Base-by-base conservation (phyloP, 208 protist genomes). In the Leishmania guyanensis region DNA sequence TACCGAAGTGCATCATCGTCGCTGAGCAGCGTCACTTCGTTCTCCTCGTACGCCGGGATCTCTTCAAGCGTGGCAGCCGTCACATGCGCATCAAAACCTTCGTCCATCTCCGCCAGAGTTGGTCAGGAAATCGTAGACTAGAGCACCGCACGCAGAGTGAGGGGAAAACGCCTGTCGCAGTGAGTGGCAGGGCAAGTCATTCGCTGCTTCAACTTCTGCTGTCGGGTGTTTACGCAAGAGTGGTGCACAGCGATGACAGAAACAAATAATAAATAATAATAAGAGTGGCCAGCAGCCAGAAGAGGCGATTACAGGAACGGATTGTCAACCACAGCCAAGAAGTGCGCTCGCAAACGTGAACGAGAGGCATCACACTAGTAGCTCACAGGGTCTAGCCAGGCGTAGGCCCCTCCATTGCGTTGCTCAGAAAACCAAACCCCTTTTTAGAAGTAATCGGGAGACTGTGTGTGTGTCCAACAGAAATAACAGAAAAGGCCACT, bases 1-100 rank as follows among this genome's bases (percentile, higher is more conserved):
- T 90, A 95, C n/a, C 91, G 93, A 64, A 95, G 79, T 58, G 91
- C 92, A 75, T 98, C 95, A 54, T 96, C 91, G 70, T 96, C 93
- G 58, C 83, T 94, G 48, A 93, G 74, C 26, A 88, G 87, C 29
- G 89, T 83, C 14, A 70, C 81, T 8, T 88, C 78, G 29, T 62
- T 80, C 22, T 65, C 75, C n/a, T 80, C 81, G 64, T 83, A 81
- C 9, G 72, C 77, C 0, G 77, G 75, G 39, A 83, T 88, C 68
- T 68, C 78, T 46, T 77, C 78, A 20, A 65, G 56, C 3, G 69
- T 48, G 48, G 76, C 80, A 5, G 73, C 64, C 54, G 81, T 74
- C 60, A 88, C 80, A 73, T 83, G 79, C 65, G 87, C 88, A 81
- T 96, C 92, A 83, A 91, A 96, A 26, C 92, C 92, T 58, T 93